phyloP scores from a whole-genome alignment of 768 basidiomycete species.

The Boletus subcaerulescens region DNA sequence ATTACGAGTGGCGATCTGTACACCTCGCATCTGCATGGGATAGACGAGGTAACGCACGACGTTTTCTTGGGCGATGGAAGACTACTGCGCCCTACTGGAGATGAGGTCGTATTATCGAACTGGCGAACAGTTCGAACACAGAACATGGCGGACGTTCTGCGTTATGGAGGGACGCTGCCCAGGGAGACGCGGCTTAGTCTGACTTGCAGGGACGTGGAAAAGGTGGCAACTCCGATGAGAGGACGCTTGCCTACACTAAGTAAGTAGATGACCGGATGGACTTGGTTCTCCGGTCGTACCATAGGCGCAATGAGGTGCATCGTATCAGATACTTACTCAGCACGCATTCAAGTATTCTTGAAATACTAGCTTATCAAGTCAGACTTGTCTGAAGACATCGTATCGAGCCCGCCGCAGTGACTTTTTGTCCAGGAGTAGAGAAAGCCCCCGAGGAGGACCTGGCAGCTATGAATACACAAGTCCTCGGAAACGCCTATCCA shows the following conservation, averaged over 20 bases:
- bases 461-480: neutral
- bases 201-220: slow-evolving; percentile 81
- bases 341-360: neutral
- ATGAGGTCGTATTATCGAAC: slow-evolving; percentile 52
- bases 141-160: slow-evolving; percentile 37
- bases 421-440: neutral
- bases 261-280: neutral
- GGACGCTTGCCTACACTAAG: neutral
- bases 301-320: neutral
- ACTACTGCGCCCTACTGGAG: slow-evolving; percentile 24
- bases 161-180: slow-evolving; percentile 48
- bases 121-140: slow-evolving; percentile 46
- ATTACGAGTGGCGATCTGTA: slow-evolving; percentile 74
- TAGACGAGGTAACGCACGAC: slow-evolving; percentile 57
- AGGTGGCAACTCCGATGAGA: slow-evolving; percentile 36
- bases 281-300: neutral
- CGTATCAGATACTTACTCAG: neutral
- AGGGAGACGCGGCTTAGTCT: slow-evolving; percentile 72
- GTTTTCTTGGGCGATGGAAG: slow-evolving; percentile 27
- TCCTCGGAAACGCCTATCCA: slow-evolving; percentile 1
- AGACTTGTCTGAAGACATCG: too few relatives aligned
- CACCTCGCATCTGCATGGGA: slow-evolving; percentile 76
- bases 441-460: neutral
- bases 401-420: neutral
- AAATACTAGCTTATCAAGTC: neutral